Conservation (phyloP, 257 asterid genomes). For the Gentiana dahurica region DNA sequence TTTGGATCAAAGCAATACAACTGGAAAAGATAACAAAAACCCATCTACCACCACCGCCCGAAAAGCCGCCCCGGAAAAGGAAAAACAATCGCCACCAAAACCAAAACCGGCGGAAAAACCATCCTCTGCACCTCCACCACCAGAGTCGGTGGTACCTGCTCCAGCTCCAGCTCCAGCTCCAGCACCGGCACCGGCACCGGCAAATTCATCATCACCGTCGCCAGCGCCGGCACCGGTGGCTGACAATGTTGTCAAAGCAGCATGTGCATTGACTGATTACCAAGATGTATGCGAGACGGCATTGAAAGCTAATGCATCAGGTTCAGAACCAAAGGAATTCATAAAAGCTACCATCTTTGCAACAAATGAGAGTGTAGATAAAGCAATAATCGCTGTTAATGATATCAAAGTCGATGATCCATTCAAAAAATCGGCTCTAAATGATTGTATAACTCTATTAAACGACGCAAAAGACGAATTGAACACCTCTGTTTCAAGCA, state of each 20-base stretch:
- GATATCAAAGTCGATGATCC: conserved; percentile 37
- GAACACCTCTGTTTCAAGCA: conserved; percentile 29
- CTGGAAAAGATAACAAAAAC: not conserved
- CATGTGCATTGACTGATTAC: conserved; percentile 56
- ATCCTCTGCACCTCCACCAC: conserved; percentile 1
- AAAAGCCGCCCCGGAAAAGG: not conserved
- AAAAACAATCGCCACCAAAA: not conserved
- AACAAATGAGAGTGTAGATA: conserved; percentile 32
- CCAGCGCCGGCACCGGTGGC: conserved; percentile 2
- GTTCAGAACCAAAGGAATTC: conserved; percentile 30
- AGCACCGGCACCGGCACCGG: too few relatives aligned
- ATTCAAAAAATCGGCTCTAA: conserved; percentile 35
- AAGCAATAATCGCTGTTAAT: conserved; percentile 20
- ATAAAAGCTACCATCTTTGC: conserved; percentile 41
- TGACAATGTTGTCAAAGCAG: conserved; percentile 32
- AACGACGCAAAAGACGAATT: conserved; percentile 65
- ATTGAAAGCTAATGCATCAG: conserved; percentile 19
- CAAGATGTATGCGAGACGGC: conserved; percentile 45
- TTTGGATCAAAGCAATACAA: not conserved
- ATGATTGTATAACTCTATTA: conserved; percentile 47
- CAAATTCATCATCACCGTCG: too few relatives aligned
- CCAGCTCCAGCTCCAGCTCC: not conserved
- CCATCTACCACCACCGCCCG: not conserved
- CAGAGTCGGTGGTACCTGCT: not conserved
- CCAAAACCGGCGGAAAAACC: not conserved